Percentiles rank a stretch among this genome's conserved stretches.
phyloP scores from a whole-genome alignment of 176 grass and related monocot species.

The Eragrostis curvula region DNA sequence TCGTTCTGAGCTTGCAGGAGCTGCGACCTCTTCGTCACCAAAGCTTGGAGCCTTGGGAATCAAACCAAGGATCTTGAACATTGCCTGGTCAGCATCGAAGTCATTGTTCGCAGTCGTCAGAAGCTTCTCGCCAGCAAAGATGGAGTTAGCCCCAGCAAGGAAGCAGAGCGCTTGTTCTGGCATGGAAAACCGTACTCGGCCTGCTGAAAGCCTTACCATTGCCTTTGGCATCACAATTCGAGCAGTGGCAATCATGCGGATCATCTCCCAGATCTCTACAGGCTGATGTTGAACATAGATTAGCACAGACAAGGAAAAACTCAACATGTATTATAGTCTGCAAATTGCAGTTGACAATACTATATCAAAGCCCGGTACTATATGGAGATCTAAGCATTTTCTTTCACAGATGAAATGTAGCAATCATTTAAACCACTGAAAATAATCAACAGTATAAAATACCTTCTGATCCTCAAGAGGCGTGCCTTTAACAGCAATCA shows the following conservation, averaged over 20 bases:
- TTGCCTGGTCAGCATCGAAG: constrained; percentile 79
- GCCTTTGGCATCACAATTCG: constrained; percentile 93
- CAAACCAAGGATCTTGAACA: constrained; percentile 96
- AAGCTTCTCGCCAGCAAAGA: constrained; percentile 84
- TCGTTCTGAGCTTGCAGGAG: constrained; percentile 24
- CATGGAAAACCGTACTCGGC: constrained; percentile 87
- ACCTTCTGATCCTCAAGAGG: constrained; percentile 98
- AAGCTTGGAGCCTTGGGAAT: constrained; percentile 84
- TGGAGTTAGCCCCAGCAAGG: constrained; percentile 93
- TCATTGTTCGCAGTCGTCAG: constrained; percentile 83
- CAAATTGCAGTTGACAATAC: background rate
- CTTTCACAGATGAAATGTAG: background rate
- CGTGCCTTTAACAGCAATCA: constrained; percentile 92
- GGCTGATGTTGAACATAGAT: constrained; percentile 55
- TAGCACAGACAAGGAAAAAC: constrained; percentile 6
- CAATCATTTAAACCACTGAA: constrained; percentile 7
- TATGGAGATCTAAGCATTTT: background rate
- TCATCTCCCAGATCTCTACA: constrained; percentile 99
- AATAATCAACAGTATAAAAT: constrained; percentile 18
- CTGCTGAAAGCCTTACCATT: constrained; percentile 96
- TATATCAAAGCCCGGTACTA: background rate
- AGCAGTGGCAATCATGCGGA: constrained; percentile 91
- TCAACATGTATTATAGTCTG: background rate
- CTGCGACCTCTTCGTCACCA: constrained; percentile 9
- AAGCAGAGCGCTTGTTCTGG: constrained; percentile 94